Evolutionary conservation across 805 yeast species (phyloP), one percentile per base, ranked within the genome.

Genomic region (Myxozyma lipomycoides): DNA sequence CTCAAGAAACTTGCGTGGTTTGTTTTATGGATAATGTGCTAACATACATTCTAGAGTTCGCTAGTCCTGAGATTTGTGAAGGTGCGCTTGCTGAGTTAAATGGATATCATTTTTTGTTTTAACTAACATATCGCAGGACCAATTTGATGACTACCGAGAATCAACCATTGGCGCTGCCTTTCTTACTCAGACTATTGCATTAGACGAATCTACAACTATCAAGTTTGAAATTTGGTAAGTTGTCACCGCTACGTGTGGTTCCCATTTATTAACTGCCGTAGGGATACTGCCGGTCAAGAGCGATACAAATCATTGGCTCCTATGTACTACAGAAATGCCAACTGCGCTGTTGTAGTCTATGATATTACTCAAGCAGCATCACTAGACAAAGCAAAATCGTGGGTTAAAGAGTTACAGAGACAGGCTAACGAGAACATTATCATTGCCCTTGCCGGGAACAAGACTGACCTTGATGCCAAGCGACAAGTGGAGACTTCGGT

Each of bases 151-250:
- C 26, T 78, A 79, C 58, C 78, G 91, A 52, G 87, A 95, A 60
- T 86, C 95, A 39, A 93, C 98, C 1, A 93, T 93, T 48, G 99
- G 99, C n/a, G 99, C 98, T 3, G 98, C 98, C 0, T 93, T 91
- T 68, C 77, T 93, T 36, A 87, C 97, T 17, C 95, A 89, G 65
- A 81, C 84, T 9, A 73, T 85, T 10, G 72, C 73, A 9, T 58
- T 79, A 5, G 78, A 73, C 46, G 59, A 66, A 15, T 64, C 71
- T 55, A 68, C 77, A 34, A 70, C 70, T 35, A 75, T 67, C 51
- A 71, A 65, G 66, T 82, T 68, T 46, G 79, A 76, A 56, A 76
- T 76, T 32, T 76, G 79, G 76, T 63, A 60, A 10, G 64, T 37
- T 9, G 15, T 19, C 17, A 18, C 17, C 37, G 22, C 45, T 7